phyloP scores from a whole-genome alignment of 805 yeast species.

The Dipodascus geniculatus region DNA sequence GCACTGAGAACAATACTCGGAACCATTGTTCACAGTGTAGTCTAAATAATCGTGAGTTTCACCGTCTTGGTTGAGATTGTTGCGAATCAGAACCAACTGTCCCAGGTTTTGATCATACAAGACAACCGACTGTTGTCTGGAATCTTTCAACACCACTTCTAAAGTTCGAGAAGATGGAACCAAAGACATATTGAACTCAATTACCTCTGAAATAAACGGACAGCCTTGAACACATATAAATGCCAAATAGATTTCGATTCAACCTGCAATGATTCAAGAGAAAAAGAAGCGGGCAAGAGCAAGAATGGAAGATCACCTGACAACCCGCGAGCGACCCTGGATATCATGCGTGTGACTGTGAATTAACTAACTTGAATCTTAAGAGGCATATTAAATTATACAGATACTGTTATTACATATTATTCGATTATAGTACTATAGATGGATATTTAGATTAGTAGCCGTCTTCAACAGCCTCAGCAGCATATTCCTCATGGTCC shows the following conservation, averaged over 20 bases:
- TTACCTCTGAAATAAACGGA: no score
- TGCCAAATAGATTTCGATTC: no score
- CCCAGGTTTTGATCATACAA: neutral
- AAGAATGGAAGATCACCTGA: neutral
- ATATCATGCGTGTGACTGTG: no score
- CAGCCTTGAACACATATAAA: no score
- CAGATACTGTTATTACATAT: neutral
- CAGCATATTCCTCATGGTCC: conserved; percentile 2
- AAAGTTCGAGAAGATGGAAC: neutral
- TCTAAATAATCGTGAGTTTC: neutral
- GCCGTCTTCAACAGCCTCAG: neutral
- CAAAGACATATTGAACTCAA: neutral
- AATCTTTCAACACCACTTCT: neutral
- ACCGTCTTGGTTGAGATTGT: neutral
- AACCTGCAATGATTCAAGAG: no score
- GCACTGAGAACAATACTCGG: neutral
- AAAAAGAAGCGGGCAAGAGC: no score
- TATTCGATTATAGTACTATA: neutral
- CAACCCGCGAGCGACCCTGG: no score
- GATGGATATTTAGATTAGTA: neutral
- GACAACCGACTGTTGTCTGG: neutral
- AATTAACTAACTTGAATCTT: no score
- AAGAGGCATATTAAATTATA: neutral
- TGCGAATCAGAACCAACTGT: neutral
- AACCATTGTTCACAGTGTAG: neutral